Conservation (phyloP, 73 alveolate genomes). For the Strombidium stylifer region DNA sequence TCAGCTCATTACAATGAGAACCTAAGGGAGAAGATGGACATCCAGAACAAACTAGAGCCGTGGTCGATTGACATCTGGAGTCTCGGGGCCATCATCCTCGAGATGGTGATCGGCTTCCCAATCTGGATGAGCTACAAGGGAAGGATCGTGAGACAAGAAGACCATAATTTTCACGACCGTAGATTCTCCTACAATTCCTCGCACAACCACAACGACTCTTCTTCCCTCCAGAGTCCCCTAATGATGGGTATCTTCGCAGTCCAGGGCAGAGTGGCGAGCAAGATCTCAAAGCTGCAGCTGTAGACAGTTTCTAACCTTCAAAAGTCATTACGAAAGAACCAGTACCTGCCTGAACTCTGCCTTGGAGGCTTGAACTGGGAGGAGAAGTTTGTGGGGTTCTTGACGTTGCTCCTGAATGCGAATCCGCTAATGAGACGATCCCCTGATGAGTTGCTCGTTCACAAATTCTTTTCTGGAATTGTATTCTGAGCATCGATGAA, state of each 20-base stretch:
- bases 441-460: constrained; percentile 63
- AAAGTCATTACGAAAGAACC: constrained; percentile 4
- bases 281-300: constrained; percentile 43
- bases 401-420: constrained; percentile 45
- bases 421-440: constrained; percentile 59
- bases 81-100: constrained; percentile 81
- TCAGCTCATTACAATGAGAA: background rate
- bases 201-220: too few species aligned
- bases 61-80: constrained; percentile 90
- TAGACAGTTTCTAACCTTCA: constrained; percentile 5
- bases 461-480: constrained; percentile 65
- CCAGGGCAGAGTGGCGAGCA: constrained; percentile 44
- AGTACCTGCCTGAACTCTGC: constrained; percentile 13
- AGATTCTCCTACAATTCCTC: too few species aligned
- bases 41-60: constrained; percentile 40
- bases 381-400: constrained; percentile 48
- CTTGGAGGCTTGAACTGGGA: constrained; percentile 32
- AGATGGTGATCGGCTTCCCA: constrained; percentile 79
- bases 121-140: constrained; percentile 91
- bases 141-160: constrained; percentile 51
- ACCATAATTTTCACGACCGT: constrained; percentile 10
- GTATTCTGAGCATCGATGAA: too few species aligned
- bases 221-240: background rate
- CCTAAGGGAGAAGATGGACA: constrained; percentile 38
- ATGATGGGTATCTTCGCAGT: constrained; percentile 62